Percentiles rank a stretch among this genome's conserved stretches.
phyloP scores from a whole-genome alignment of 2,329 filamentous ascomycete genomes.

The Botrytis deweyae region DNA sequence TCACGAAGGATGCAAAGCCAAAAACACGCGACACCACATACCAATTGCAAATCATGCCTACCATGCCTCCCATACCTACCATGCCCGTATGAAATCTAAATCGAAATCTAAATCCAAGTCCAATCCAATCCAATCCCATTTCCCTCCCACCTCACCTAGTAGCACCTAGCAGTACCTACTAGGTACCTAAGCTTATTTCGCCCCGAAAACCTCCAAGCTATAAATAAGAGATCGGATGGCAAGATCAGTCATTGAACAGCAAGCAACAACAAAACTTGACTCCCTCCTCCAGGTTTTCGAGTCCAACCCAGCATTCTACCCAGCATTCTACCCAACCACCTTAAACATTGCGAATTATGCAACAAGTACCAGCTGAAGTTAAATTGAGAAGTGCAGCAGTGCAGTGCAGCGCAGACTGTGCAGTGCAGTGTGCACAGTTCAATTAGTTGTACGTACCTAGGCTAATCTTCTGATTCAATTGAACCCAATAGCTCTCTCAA shows the following conservation, averaged over 20 bases:
- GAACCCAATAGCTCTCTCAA: neutral
- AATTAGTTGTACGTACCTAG: constrained; percentile 2
- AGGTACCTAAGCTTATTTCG: neutral
- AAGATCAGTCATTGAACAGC: constrained; percentile 2
- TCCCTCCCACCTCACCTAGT: neutral
- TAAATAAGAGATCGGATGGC: neutral
- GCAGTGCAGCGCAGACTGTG: neutral
- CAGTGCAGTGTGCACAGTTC: neutral
- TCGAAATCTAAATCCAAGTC: neutral
- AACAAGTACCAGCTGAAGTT: constrained; percentile 4
- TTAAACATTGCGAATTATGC: neutral
- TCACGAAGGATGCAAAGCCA: neutral
- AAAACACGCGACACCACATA: neutral
- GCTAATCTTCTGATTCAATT: constrained; percentile 4
- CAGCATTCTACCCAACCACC: neutral
- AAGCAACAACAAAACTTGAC: neutral
- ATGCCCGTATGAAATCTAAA: too few species aligned
- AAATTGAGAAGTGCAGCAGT: neutral
- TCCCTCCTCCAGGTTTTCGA: neutral
- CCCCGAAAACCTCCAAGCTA: neutral
- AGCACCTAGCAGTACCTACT: neutral
- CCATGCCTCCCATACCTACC: neutral
- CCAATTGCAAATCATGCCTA: neutral
- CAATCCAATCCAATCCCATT: neutral
- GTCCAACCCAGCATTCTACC: neutral